phyloP scores from a whole-genome alignment of 441 rosid species.

The Corymbia citriodora region DNA sequence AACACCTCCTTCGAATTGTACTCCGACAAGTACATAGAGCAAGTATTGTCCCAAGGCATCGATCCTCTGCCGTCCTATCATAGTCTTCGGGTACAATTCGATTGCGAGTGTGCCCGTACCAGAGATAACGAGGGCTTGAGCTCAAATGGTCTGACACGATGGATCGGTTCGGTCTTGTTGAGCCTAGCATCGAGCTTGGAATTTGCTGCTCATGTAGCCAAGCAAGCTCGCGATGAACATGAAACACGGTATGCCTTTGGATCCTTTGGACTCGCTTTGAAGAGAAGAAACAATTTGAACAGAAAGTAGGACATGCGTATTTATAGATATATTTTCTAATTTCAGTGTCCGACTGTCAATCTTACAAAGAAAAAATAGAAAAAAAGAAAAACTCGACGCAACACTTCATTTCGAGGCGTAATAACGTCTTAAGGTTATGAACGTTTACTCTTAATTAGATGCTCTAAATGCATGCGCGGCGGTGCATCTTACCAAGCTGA shows the following conservation, averaged over 20 bases:
- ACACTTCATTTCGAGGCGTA: too few relatives aligned
- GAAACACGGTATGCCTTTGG: background rate
- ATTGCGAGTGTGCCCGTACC: background rate
- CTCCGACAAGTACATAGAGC: background rate
- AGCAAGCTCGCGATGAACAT: background rate
- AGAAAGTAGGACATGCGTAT: too few relatives aligned
- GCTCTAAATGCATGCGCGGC: too few relatives aligned
- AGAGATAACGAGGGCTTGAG: background rate
- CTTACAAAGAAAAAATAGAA: too few relatives aligned
- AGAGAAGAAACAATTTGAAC: too few relatives aligned
- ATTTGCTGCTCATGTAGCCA: background rate
- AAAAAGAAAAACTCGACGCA: too few relatives aligned
- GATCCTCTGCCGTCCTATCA: background rate
- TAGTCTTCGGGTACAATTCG: background rate
- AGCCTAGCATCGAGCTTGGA: background rate
- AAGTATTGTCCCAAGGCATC: background rate
- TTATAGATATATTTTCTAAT: too few relatives aligned
- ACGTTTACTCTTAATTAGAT: too few relatives aligned
- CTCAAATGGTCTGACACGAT: background rate
- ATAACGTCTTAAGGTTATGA: too few relatives aligned
- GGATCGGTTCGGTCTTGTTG: background rate
- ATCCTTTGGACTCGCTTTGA: background rate
- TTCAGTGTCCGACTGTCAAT: too few relatives aligned
- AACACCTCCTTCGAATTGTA: background rate
- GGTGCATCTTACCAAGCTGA: too few relatives aligned